These are phyloP conservation scores for Fusarium sp. DNA, from an alignment of 2,329 filamentous ascomycete species.

Conservation along the genomic window DNA sequence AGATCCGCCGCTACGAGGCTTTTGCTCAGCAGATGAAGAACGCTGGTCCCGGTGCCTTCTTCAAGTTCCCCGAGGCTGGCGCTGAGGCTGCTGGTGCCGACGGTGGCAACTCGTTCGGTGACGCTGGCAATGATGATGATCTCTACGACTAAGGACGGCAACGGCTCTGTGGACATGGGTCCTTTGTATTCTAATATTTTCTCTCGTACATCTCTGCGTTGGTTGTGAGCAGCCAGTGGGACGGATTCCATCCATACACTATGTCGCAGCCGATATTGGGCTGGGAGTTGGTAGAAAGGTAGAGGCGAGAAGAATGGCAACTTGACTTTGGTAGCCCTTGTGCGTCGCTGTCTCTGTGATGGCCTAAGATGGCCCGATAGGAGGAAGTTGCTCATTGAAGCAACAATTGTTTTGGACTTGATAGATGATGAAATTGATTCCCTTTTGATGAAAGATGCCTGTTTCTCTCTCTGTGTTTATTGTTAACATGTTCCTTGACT, in stretches of 20 bases:
- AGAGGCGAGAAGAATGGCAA: slow-evolving; percentile 37
- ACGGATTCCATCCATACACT: slow-evolving; percentile 39
- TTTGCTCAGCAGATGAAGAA: slow-evolving; percentile 99
- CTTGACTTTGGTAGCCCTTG: slow-evolving; percentile 20
- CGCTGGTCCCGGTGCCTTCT: slow-evolving; percentile 91
- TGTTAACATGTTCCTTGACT: neutral
- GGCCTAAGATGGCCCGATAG: slow-evolving; percentile 17
- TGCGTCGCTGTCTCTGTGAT: slow-evolving; percentile 9
- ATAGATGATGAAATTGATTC: slow-evolving; percentile 49
- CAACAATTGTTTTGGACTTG: slow-evolving; percentile 38
- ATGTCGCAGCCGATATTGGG: slow-evolving; percentile 42
- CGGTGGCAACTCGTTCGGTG: slow-evolving; percentile 73
- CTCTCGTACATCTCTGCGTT: slow-evolving; percentile 49
- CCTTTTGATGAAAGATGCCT: slow-evolving; percentile 27
- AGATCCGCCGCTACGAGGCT: slow-evolving; percentile 97
- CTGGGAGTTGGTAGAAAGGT: slow-evolving; percentile 51
- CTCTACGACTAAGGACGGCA: slow-evolving; percentile 80
- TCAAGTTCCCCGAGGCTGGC: slow-evolving; percentile 89
- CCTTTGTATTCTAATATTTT: slow-evolving; percentile 59
- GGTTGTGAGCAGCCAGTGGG: slow-evolving; percentile 29
- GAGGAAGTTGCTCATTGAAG: slow-evolving; percentile 21
- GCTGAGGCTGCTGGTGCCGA: slow-evolving; percentile 66
- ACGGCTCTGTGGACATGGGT: slow-evolving; percentile 38
- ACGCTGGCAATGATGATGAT: slow-evolving; percentile 92
- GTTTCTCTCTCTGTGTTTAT: neutral